These are phyloP conservation scores for Fremontodendron californicum DNA, from an alignment of 345 rosid genomes.

Conservation along the genomic window DNA sequence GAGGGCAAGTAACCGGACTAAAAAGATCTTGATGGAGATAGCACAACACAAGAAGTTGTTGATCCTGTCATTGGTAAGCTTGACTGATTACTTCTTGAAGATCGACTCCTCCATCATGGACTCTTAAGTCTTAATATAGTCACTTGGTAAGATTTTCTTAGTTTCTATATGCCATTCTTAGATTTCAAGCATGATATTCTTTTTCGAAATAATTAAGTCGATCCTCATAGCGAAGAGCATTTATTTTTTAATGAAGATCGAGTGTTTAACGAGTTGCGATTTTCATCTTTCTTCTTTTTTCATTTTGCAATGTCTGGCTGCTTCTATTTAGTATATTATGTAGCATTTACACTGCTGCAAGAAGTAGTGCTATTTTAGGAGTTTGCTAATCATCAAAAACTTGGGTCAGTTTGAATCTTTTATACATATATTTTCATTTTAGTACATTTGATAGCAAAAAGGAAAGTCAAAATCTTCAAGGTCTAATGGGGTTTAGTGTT, in stretches of 20 bases:
- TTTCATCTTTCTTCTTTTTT: not conserved
- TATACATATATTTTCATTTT: too few species aligned
- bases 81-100: conserved; percentile 23
- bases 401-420: too few species aligned
- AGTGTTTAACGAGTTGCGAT: not conserved
- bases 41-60: conserved; percentile 72
- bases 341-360: too few species aligned
- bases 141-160: not conserved
- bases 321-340: too few species aligned
- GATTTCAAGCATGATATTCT: not conserved
- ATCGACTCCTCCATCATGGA: not conserved
- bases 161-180: not conserved
- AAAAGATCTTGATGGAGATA: conserved; percentile 79
- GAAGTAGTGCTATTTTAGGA: too few species aligned
- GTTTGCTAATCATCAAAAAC: too few species aligned
- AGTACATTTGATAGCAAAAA: too few species aligned
- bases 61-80: conserved; percentile 63
- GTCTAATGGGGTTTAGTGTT: too few species aligned
- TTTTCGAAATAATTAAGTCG: not conserved
- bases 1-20: conserved; percentile 78
- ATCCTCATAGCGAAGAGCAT: not conserved
- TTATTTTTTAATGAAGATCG: not conserved
- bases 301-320: too few species aligned
- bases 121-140: not conserved
- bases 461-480: too few species aligned